These are phyloP conservation scores for Aspergillus tanneri DNA, from an alignment of 2,329 filamentous ascomycete species.

Conservation along the genomic window DNA sequence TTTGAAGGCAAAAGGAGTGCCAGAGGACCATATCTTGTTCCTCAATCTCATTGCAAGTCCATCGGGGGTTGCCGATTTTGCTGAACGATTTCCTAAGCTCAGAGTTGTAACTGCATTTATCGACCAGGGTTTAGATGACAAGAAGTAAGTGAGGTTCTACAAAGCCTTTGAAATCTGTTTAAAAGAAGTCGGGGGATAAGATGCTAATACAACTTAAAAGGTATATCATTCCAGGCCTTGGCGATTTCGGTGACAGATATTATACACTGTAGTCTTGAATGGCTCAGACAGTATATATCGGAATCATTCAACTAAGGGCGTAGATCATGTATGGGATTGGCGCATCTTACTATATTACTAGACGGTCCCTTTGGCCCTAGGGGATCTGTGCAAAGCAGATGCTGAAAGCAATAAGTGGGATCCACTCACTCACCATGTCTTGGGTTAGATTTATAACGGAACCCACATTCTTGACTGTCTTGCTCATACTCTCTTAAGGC, in stretches of 20 bases:
- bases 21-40: slow-evolving; percentile 93
- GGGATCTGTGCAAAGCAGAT: too few species aligned
- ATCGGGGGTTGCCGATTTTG: slow-evolving; percentile 85
- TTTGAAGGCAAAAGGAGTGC: slow-evolving; percentile 82
- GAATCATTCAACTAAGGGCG: background rate
- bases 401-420: background rate
- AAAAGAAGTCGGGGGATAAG: background rate
- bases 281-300: background rate
- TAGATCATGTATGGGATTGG: background rate
- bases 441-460: background rate
- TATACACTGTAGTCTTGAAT: slow-evolving; percentile 75
- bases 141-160: slow-evolving; percentile 72
- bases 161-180: background rate
- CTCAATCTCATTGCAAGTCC: slow-evolving; percentile 97
- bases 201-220: slow-evolving; percentile 50
- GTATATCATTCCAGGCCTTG: slow-evolving; percentile 90
- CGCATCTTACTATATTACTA: background rate
- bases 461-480: background rate
- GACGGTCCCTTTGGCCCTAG: background rate
- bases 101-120: slow-evolving; percentile 94
- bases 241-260: slow-evolving; percentile 93
- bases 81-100: slow-evolving; percentile 81
- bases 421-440: background rate
- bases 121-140: slow-evolving; percentile 92
- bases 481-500: too few species aligned